Percentiles rank a stretch among this genome's conserved stretches.
phyloP scores from a whole-genome alignment of 805 yeast genomes.

The Candida piceae region DNA sequence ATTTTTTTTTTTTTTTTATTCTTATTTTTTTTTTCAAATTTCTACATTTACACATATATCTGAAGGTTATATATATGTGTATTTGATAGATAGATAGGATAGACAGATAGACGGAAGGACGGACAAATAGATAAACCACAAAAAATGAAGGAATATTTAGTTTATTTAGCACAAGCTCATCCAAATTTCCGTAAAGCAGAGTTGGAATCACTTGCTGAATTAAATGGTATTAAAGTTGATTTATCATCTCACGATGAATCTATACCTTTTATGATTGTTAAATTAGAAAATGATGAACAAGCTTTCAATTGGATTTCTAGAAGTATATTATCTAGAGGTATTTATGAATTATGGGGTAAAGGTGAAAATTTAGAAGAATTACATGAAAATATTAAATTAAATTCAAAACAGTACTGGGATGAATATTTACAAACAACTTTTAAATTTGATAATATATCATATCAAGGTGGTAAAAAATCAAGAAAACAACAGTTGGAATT shows the following conservation, averaged over 20 bases:
- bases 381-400: conserved; percentile 45
- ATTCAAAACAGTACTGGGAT: conserved; percentile 23
- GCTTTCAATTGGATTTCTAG: conserved; percentile 63
- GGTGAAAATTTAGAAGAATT: conserved; percentile 53
- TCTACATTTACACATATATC: too few relatives aligned
- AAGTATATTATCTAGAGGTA: conserved; percentile 64
- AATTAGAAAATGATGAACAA: conserved; percentile 57
- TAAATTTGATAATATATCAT: conserved; percentile 79
- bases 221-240: conserved; percentile 53
- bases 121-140: too few relatives aligned
- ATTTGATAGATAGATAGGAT: too few relatives aligned
- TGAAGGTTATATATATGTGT: too few relatives aligned
- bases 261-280: conserved; percentile 68
- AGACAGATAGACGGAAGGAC: too few relatives aligned
- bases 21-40: too few relatives aligned
- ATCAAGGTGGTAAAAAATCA: conserved; percentile 58
- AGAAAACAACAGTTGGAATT: conserved; percentile 48
- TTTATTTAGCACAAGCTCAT: conserved; percentile 84
- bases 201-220: conserved; percentile 74
- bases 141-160: conserved; percentile 54
- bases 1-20: too few relatives aligned
- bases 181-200: conserved; percentile 77
- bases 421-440: conserved; percentile 48
- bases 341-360: conserved; percentile 82
- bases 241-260: conserved; percentile 50